Evolutionary conservation across 2,329 filamentous ascomycete genomes (phyloP), one percentile per base, ranked within the genome.

Genomic region (Trichoderma oligosporum): DNA sequence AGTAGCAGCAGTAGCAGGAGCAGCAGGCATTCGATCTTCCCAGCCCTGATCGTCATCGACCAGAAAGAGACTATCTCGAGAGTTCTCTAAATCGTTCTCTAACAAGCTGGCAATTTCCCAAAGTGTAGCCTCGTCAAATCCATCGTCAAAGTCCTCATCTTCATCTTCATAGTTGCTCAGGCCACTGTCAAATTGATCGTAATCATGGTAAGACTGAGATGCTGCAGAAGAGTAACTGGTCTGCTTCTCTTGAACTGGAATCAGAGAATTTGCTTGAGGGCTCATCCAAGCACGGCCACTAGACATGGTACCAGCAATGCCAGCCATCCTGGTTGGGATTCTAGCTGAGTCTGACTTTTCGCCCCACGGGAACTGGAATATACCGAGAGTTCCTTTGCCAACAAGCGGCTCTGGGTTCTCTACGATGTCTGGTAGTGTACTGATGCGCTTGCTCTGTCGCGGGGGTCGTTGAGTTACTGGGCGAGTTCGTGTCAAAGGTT

Each of bases 311-410:
- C 78, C 78, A 6, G 79, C 74, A 75, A 82, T 80, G 20, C 41
- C 36, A 9, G 11, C 12, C 41, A 59, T 56, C 7, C 68, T 69
- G 55, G 70, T 68, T 61, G 74, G 74, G 55, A 78, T 67, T 25
- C 70, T 78, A 8, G 78, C 78, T 53, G 76, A 76, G 67, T 85
- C 82, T 18, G 83, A 86, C 63, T 71, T 79, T 70, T 86, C 83
- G 12, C 84, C 84, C 82, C 82, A 86, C 2, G 84, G 82, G 62
- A 86, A 86, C 63, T 84, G 81, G 71, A 85, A 87, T 63, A 86
- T 81, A 4, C 83, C 84, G 16, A 86, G 74, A 9, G 82, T 85
- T 11, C 77, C 82, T 39, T 80, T 82, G 66, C 84, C 74, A 4
- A 78, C 78, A 4, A 86, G 71, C 33, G 82, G 83, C 64, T 81